Evolutionary conservation across 2,329 filamentous ascomycete species (phyloP), one percentile per base, ranked within the genome.

Genomic region (Drechslerella coelobrocha): DNA sequence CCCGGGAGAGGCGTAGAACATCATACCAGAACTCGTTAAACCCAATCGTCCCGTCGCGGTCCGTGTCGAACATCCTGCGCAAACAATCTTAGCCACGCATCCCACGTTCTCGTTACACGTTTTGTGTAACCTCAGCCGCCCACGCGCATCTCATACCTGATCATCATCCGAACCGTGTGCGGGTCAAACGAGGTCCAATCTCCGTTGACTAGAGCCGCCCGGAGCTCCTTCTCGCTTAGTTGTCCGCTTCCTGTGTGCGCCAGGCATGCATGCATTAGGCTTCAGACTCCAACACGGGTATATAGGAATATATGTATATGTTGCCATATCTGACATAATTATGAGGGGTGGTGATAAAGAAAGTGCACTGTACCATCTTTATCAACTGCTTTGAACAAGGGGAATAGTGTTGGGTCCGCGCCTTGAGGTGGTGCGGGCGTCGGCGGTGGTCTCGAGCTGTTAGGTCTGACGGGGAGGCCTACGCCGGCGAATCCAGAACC

Each of bases 151-250:
- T 54, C 53, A 43, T 73, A 76, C 75, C 75, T 89, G 75, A 99
- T 97, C 92, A 99, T 97, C 91, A 97, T 96, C 77, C 89, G 89
- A 74, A 97, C 92, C 0, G 94, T 99, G 76, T 96, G 90, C 2
- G 88, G 84, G 79, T 99, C 92, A 79, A 99, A 99, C 2, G 91
- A 86, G 1, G 91, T 91, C 86, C 91, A 97, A 83, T 99, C 94
- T 61, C 92, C 93, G 78, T 99, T 99, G 68, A 97, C 92, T 4
- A 99, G 86, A 19, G 94, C 94, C 0, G 90, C 88, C 8, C 90
- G 89, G 43, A 99, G 87, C 79, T 97, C 93, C 55, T 84, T 84
- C 80, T 96, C 92, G 1, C 89, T 92, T 50, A 99, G 84, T 73
- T 92, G 87, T 19, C 93, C 92, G 55, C 85, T 91, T 61, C 87